Base-by-base conservation (phyloP, 768 basidiomycete species). In the Boletus eberwhitei region DNA sequence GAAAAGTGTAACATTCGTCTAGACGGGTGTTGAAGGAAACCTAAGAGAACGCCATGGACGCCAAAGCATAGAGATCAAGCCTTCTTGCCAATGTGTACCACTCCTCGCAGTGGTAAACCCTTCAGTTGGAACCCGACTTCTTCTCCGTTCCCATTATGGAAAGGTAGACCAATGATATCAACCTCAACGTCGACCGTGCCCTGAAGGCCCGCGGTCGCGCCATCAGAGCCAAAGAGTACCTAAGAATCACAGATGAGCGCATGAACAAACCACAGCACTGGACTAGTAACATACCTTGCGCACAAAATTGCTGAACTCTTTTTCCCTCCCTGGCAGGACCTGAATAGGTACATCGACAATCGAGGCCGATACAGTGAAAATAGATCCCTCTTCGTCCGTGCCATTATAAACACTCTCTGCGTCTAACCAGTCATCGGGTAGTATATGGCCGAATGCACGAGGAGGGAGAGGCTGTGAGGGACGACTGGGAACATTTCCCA, bases 311-410 rank as follows among this genome's bases (percentile, higher is more conserved):
- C 86, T 83, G 58, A 93, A 91, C 62, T 87, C 81, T 57, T 78
- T 82, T 67, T 90, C 80, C 40, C 91, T 79, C 7, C 90, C 89
- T 0, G 90, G 88, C 0, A 93, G 73, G 11, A 93, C 87, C 53
- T 90, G 73, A 31, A 93, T 71, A 13, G 90, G 89, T 12, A 90
- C 85, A 60, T 92, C 87, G 2, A 79, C 75, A 44, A 93, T 79
- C 59, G 77, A 77, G 8, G 91, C 88, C 0, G 79, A 77, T 12
- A 93, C 81, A 0, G 73, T 71, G 58, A 84, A 84, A 4, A 76
- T 72, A 1, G 81, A 75, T 5, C 84, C 87, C 19, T 80, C 79
- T 16, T 71, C 78, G 47, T 74, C 79, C 29, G 71, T 71, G 14
- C 73, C 63, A 5, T 74, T 70, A n/a, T 75, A 71, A 14, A 74